Evolutionary conservation across 2,329 filamentous ascomycete species (phyloP).

Genomic region (Orbilia quercus): DNA sequence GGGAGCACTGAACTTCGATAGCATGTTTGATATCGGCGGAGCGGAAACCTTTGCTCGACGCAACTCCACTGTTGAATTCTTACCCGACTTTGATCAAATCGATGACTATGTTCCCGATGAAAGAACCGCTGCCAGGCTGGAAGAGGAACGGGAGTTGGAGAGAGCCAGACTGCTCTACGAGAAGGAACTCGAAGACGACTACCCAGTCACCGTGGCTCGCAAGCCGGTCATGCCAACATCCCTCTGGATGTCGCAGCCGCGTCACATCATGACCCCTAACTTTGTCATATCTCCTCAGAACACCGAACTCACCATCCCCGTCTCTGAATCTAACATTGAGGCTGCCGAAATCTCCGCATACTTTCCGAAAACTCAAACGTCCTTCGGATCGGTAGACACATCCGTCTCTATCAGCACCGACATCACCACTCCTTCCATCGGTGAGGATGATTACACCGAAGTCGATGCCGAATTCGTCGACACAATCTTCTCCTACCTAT

Average conservation of each 20-base stretch:
- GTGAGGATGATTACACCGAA: constrained; percentile 49
- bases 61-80: constrained; percentile 47
- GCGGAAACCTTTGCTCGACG: constrained; percentile 26
- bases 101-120: constrained; percentile 54
- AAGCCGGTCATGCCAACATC: constrained; percentile 49
- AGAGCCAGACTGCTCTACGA: constrained; percentile 47
- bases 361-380: constrained; percentile 46
- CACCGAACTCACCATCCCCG: constrained; percentile 38
- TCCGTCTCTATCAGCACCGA: constrained; percentile 35
- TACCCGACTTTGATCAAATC: constrained; percentile 54
- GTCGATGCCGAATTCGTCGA: constrained; percentile 50
- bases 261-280: constrained; percentile 50
- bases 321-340: constrained; percentile 29
- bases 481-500: constrained; percentile 52
- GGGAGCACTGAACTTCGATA: constrained; percentile 46
- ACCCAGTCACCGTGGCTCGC: constrained; percentile 38
- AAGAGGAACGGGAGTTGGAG: constrained; percentile 52
- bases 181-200: constrained; percentile 48
- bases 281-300: constrained; percentile 38
- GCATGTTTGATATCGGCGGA: constrained; percentile 53
- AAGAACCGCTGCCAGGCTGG: constrained; percentile 40
- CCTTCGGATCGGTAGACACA: constrained; percentile 41
- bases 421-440: constrained; percentile 43
- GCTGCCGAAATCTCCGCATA: constrained; percentile 22
- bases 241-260: constrained; percentile 45